A percentile compares a stretch with the other conserved stretches of the same genome.
phyloP scores from a whole-genome alignment of 2,329 filamentous ascomycete genomes.

The Neophaeococcomyces mojaviensis region DNA sequence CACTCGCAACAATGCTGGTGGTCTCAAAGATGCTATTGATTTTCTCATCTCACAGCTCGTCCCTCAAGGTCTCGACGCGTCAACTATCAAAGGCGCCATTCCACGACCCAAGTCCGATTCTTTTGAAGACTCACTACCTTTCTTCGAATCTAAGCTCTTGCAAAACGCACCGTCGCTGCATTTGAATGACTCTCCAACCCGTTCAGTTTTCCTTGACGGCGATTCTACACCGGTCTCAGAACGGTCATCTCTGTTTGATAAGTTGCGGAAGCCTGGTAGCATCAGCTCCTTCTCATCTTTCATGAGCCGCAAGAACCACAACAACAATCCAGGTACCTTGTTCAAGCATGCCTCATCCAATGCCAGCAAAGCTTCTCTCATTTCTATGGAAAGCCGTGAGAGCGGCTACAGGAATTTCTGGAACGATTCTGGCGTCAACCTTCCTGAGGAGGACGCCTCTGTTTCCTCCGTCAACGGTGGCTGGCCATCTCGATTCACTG shows the following conservation, averaged over 20 bases:
- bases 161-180: constrained; percentile 80
- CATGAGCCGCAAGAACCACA: constrained; percentile 90
- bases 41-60: constrained; percentile 82
- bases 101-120: constrained; percentile 98
- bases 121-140: constrained; percentile 92
- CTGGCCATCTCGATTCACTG: constrained; percentile 48
- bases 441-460: constrained; percentile 70
- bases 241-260: constrained; percentile 77
- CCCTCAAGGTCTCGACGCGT: constrained; percentile 78
- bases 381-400: constrained; percentile 90
- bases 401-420: constrained; percentile 95
- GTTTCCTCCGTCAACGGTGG: constrained; percentile 53
- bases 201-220: constrained; percentile 74
- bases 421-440: constrained; percentile 95
- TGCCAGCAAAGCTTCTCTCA: constrained; percentile 88
- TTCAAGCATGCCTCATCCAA: constrained; percentile 88
- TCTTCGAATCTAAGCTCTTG: constrained; percentile 92
- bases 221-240: constrained; percentile 50
- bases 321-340: constrained; percentile 74
- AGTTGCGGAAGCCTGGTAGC: constrained; percentile 87
- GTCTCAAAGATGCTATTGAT: constrained; percentile 90
- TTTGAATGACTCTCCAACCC: constrained; percentile 80
- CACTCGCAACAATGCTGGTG: constrained; percentile 93
- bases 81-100: constrained; percentile 84
- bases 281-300: constrained; percentile 95